Evolutionary conservation across 2,329 filamentous ascomycete species (phyloP), one percentile per base, ranked within the genome.

Genomic region (Pyricularia grisea): DNA sequence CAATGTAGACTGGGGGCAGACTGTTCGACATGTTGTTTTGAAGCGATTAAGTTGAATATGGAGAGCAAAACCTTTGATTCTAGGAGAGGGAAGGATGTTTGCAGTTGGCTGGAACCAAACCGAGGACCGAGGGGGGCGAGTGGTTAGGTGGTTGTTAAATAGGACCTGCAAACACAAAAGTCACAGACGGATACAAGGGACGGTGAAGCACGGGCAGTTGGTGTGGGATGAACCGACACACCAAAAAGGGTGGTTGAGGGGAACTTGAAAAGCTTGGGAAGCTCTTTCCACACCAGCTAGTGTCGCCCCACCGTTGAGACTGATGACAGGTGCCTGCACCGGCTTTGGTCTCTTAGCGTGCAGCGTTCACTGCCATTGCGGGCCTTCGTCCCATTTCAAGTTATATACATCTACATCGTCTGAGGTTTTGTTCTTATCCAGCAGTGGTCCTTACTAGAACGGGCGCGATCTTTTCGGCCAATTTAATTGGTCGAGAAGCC

Each of bases 1-100:
- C 93, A 33, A 99, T 97, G 84, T 99, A 99, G 73, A 99, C 94
- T 70, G 93, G 87, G 73, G 93, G 91, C 72, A 94, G 87, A 74
- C 87, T 88, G 58, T 20, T n/a, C 78, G 92, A 86, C 92, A 96
- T 96, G 71, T 75, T 87, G 31, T 55, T 36, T 36, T 12, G 33
- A 55, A 12, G 25, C 14, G 33, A 12, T 50, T 25, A 11, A 23
- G 65, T 27, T n/a, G 31, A 20, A 36, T 28, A 23, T 10, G 25
- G 9, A 12, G n/a, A 28, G 58, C 23, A 28, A 28, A 14, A 10
- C n/a, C n/a, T 25, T 12, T 12, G 12, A 61, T 25, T 61, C 58
- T 17, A 36, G 14, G 12, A 12, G 17, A 61, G n/a, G n/a, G 55
- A 12, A 61, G 58, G 58, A 9, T 25, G 23, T 61, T 12, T 36